Conservation (phyloP, 2,329 filamentous ascomycete species). For the Diaporthe amygdali region DNA sequence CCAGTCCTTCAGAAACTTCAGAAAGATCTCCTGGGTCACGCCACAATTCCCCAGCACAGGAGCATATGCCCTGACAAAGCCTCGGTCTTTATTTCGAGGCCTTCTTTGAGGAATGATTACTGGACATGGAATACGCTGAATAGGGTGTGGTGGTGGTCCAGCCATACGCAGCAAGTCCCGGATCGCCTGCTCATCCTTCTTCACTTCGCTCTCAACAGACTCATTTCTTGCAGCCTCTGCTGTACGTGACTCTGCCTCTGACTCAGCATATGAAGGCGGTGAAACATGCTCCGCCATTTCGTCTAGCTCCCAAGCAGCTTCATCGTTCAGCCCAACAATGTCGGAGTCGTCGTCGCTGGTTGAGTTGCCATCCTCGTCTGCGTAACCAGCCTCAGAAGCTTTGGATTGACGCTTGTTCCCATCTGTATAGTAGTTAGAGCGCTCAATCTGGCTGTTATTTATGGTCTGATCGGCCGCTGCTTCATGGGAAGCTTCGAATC, state of each 20-base stretch:
- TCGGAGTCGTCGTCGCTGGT: conserved; percentile 12
- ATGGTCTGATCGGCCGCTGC: conserved; percentile 6
- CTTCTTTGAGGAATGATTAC: conserved; percentile 45
- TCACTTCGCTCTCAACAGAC: conserved; percentile 25
- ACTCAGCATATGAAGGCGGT: conserved; percentile 24
- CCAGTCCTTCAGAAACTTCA: conserved; percentile 42
- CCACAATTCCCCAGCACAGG: conserved; percentile 39
- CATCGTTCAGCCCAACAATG: conserved; percentile 19
- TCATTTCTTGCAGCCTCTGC: neutral
- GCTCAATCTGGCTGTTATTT: conserved; percentile 12
- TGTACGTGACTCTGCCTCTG: neutral
- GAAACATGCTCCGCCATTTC: conserved; percentile 29
- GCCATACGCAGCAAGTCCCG: conserved; percentile 29
- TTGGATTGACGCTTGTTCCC: neutral
- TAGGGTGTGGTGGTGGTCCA: conserved; percentile 25
- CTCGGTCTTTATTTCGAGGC: conserved; percentile 39
- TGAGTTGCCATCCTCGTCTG: conserved; percentile 12
- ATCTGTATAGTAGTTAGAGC: neutral
- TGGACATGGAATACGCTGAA: conserved; percentile 34
- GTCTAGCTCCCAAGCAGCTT: conserved; percentile 33
- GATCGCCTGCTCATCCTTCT: conserved; percentile 28
- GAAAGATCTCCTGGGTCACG: conserved; percentile 40
- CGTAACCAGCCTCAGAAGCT: neutral
- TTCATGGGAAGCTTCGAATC: conserved; percentile 20
- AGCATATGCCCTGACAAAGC: conserved; percentile 45